phyloP scores from a whole-genome alignment of 148 eudicot genomes.

The Amaranthus cruentus region DNA sequence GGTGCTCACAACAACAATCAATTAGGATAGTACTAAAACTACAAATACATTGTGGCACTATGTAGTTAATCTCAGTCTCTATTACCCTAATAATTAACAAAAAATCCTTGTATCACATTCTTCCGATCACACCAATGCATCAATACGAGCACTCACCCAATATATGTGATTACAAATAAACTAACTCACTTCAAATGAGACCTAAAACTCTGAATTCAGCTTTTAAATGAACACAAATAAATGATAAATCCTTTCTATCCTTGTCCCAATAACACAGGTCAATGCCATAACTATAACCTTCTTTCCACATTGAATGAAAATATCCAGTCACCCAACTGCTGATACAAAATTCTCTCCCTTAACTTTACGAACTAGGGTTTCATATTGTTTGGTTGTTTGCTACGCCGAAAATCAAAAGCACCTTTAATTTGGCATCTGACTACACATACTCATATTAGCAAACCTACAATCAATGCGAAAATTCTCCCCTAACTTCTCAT shows the following conservation, averaged over 20 bases:
- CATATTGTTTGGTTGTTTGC: not conserved
- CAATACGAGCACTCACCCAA: too few species aligned
- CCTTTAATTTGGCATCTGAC: too few species aligned
- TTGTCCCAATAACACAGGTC: not conserved
- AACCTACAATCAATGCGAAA: not conserved
- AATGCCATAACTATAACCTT: not conserved
- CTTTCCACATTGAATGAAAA: not conserved
- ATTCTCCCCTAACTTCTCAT: not conserved
- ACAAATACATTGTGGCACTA: not conserved
- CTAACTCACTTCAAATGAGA: too few species aligned
- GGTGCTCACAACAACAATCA: not conserved
- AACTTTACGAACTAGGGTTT: constrained; percentile 9
- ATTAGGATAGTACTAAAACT: not conserved
- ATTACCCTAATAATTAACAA: too few species aligned
- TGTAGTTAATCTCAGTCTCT: too few species aligned
- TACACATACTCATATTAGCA: not conserved
- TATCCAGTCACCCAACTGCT: not conserved
- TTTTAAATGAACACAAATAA: not conserved
- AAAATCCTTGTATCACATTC: too few species aligned
- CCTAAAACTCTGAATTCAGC: not conserved
- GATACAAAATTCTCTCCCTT: not conserved
- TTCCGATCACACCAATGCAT: too few species aligned
- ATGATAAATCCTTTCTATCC: not conserved
- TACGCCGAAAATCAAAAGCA: too few species aligned
- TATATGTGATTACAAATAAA: too few species aligned